Percentiles rank a stretch among this genome's conserved stretches.
These are phyloP conservation scores for Lentinula sp. DNA, from an alignment of 768 basidiomycete genomes.

Conservation along the genomic window DNA sequence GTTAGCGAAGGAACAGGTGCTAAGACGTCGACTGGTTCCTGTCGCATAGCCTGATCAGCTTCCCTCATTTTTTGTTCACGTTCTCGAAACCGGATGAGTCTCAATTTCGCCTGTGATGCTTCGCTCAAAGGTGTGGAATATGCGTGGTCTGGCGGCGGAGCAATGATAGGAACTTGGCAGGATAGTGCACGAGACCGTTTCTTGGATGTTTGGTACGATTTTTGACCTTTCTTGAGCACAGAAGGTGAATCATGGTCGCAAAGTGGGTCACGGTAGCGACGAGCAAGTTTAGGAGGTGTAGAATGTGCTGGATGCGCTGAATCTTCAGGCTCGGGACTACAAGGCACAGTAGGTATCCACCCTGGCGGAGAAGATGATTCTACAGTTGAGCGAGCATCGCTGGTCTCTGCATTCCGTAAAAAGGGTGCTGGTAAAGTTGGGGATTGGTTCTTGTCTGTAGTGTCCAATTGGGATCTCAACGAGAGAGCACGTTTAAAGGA, in stretches of 20 bases:
- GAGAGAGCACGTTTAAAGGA: slow-evolving; percentile 3
- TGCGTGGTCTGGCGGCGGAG: slow-evolving; percentile 37
- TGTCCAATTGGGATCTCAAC: background rate
- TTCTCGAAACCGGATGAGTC: slow-evolving; percentile 32
- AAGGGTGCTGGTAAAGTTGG: background rate
- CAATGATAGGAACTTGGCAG: slow-evolving; percentile 42
- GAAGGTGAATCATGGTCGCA: background rate
- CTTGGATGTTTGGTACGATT: background rate
- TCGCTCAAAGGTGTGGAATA: slow-evolving; percentile 22
- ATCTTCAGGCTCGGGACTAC: slow-evolving; percentile 1
- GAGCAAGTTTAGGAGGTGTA: background rate
- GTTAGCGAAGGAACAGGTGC: background rate
- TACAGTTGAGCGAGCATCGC: background rate
- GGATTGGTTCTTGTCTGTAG: background rate
- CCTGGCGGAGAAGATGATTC: background rate
- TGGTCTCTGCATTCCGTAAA: background rate
- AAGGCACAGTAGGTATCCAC: slow-evolving; percentile 3
- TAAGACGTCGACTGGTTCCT: background rate
- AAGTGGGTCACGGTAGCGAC: background rate
- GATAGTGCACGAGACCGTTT: background rate
- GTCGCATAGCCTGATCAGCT: slow-evolving; percentile 20
- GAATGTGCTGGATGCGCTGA: background rate
- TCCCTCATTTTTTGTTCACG: slow-evolving; percentile 32
- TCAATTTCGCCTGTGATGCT: slow-evolving; percentile 37
- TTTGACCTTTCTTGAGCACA: background rate